These are phyloP conservation scores for Pseudovirgaria hyperparasitica DNA, from an alignment of 2,329 filamentous ascomycete species.

Conservation along the genomic window DNA sequence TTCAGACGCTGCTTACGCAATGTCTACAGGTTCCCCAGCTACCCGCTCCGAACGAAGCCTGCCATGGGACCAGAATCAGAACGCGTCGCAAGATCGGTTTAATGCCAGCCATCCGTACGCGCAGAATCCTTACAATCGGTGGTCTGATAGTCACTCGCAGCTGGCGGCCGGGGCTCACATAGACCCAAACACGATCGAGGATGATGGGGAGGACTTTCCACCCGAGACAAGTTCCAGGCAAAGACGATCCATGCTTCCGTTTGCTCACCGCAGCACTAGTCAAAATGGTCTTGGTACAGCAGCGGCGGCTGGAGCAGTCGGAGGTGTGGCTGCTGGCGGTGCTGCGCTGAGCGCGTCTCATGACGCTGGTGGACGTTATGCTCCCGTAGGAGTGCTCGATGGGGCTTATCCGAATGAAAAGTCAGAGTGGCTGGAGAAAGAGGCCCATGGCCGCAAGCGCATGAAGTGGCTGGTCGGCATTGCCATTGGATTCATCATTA, in stretches of 20 bases:
- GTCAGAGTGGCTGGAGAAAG: slow-evolving; percentile 47
- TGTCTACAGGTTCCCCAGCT: too few relatives aligned
- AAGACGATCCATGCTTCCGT: slow-evolving; percentile 48
- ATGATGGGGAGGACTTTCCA: slow-evolving; percentile 73
- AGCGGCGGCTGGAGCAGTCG: slow-evolving; percentile 25
- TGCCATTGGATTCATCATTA: slow-evolving; percentile 50
- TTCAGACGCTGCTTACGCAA: slow-evolving; percentile 18
- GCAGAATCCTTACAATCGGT: slow-evolving; percentile 56
- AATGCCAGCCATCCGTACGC: slow-evolving; percentile 36
- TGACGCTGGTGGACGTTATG: slow-evolving; percentile 8
- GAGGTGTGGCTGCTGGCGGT: slow-evolving; percentile 26
- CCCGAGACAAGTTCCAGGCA: slow-evolving; percentile 34
- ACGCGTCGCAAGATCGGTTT: slow-evolving; percentile 15
- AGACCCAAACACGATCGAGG: slow-evolving; percentile 68
- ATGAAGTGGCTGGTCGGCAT: slow-evolving; percentile 57
- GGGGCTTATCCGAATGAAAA: slow-evolving; percentile 42
- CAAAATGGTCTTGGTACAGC: slow-evolving; percentile 28
- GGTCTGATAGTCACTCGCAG: slow-evolving; percentile 27
- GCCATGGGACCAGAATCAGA: slow-evolving; percentile 29
- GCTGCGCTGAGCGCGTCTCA: slow-evolving; percentile 5
- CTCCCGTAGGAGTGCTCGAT: slow-evolving; percentile 8
- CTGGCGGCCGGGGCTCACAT: slow-evolving; percentile 34
- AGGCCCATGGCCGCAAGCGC: slow-evolving; percentile 50
- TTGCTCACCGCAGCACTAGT: slow-evolving; percentile 33
- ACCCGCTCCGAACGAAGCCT: slow-evolving; percentile 37